Evolutionary conservation across 352 stramenopile genomes (phyloP).

Genomic region (Phytophthora tentaculata): DNA sequence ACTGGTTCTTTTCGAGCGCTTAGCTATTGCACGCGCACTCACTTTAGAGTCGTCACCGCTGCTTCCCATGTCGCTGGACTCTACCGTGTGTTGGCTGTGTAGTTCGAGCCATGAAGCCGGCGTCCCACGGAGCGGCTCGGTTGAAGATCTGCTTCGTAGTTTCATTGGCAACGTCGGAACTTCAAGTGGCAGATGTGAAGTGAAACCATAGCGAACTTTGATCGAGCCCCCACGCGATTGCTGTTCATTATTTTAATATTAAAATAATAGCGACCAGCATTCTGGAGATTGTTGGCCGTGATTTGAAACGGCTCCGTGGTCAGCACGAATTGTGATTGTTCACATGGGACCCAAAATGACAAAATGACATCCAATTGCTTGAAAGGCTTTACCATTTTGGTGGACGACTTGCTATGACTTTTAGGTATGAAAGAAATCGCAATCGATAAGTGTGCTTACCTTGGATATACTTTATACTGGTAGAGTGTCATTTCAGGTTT

Average conservation of each 20-base stretch:
- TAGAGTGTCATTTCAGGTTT: conserved; percentile 15
- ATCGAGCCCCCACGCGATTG: neutral
- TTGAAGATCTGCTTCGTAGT: neutral
- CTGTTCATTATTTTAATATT: too few species aligned
- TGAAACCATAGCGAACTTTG: neutral
- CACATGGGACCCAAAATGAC: too few species aligned
- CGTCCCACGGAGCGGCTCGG: conserved; percentile 1
- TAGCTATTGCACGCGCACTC: neutral
- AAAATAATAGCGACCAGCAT: neutral
- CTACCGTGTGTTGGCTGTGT: neutral
- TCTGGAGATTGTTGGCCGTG: conserved; percentile 3
- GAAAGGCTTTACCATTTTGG: too few species aligned
- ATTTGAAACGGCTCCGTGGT: conserved; percentile 8
- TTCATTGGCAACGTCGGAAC: neutral
- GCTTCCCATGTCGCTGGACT: conserved; percentile 3
- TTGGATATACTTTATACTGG: too few species aligned
- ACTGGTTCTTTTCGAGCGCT: neutral
- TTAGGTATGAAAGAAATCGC: neutral
- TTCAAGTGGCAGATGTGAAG: neutral
- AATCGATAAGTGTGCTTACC: conserved; percentile 10
- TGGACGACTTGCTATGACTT: neutral
- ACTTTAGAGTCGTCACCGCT: conserved; percentile 1
- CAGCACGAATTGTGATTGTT: conserved; percentile 25
- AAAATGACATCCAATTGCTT: too few species aligned
- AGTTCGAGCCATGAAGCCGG: conserved; percentile 9